Evolutionary conservation across 2,329 filamentous ascomycete genomes (phyloP), one percentile per base, ranked within the genome.

Genomic region (Myriosclerotinia curreyana): DNA sequence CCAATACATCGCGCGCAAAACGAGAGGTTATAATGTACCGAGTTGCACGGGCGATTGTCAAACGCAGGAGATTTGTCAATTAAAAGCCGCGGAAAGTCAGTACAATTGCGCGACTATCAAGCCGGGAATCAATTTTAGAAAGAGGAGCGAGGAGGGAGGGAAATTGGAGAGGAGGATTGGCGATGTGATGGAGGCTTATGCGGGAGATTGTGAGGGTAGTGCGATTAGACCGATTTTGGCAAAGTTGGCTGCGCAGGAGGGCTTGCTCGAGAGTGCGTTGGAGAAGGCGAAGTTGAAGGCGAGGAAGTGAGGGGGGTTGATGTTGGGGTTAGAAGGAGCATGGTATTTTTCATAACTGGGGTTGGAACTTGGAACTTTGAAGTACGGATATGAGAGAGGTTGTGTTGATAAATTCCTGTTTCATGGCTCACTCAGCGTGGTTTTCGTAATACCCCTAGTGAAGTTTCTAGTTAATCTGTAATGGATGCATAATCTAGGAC

Each of bases 71-170:
- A 79, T 86, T 9, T 86, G 83, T 69, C 76, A 79, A 67, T 69
- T 86, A 36, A 76, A 82, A n/a, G 81, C 79, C 1, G 81, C 76
- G 11, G 77, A 83, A 52, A 77, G 79, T 34, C 78, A 84, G 73
- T 78, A 82, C 69, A 83, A 83, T 70, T 66, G 66, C 69, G 67
- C 55, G 22, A 66, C 53, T 15, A 52, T 70, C 11, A 67, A 25
- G 11, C 58, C 65, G 15, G 66, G 66, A 1, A 64, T 67, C 31
- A 36, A 51, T 42, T 65, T 65, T 46, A 60, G 36, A 9, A 69
- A 65, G 60, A 49, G 64, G 36, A 61, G 65, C 31, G 64, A 66
- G 15, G 28, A 28, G 5, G 38, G 31, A 6, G 61, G 20, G 3
- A 22, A 9, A 2, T 42, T 67, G 9, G 60, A 60, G 20, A 54